Evolutionary conservation across 2,329 filamentous ascomycete genomes (phyloP), one percentile per base, ranked within the genome.

Genomic region (Dactylella cylindrospora): DNA sequence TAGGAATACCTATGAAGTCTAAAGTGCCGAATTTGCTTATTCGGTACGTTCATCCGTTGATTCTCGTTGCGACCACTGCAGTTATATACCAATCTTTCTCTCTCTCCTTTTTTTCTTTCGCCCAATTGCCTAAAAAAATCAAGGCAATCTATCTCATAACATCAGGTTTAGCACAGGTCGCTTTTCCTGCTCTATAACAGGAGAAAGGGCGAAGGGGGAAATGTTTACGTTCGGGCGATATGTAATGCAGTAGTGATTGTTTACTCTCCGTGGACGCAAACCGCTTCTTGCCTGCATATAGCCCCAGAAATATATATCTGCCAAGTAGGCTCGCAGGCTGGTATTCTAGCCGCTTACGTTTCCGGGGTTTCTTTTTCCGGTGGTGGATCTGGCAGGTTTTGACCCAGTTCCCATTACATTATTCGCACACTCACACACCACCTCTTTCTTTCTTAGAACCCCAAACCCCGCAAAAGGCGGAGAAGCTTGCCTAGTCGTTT

Each of bases 391-490:
- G n/a, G n/a, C 43, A 49, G 36, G 40, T 57, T 38, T 40, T 26
- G 28, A 31, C 28, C 41, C 43, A 35, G 36, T 47, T 55, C 52
- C 38, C 49, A 44, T 49, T 54, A 54, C 49, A 43, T 35, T 38
- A 41, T 61, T 47, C 47, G 53, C 55, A 52, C 39, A 61, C 55
- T 47, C 47, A 61, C 55, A 52, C 39, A 61, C 55, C 54, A 62
- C 57, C 43, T 43, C 43, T 36, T n/a, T n/a, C n/a, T n/a, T n/a
- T 43, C 15, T 33, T 31, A 45, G 33, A 33, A 61, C 49, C 55
- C 54, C 49, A 49, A 61, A 62, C 57, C 57, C 57, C 57, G 49
- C 57, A 62, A 62, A 60, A 54, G 49, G 57, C 57, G 57, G 57
- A 62, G 57, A 62, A 62, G 57, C 57, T 54, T 54, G 57, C 57